phyloP scores from a whole-genome alignment of 2,329 filamentous ascomycete species.

The Colletotrichum sp. region DNA sequence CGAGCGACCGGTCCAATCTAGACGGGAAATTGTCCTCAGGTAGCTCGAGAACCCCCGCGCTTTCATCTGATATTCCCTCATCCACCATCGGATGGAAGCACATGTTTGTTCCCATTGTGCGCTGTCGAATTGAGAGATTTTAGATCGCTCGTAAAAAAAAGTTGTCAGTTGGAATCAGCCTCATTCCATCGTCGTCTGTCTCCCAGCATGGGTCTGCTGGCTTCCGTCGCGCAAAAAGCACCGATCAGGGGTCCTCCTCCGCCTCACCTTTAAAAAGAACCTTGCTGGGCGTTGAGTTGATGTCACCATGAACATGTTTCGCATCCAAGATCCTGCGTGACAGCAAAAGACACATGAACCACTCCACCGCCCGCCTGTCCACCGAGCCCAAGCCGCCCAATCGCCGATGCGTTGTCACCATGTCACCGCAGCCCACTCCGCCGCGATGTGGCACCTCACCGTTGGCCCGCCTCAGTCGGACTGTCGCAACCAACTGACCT shows the following conservation, averaged over 20 bases:
- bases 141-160: not conserved
- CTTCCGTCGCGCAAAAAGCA: not conserved
- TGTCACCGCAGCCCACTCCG: slow-evolving; percentile 3
- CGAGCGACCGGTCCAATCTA: slow-evolving; percentile 3
- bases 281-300: not conserved
- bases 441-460: slow-evolving; percentile 11
- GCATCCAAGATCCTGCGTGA: not conserved
- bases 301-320: not conserved
- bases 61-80: not conserved
- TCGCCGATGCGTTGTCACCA: slow-evolving; percentile 1
- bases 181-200: not conserved
- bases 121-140: not conserved
- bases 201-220: not conserved
- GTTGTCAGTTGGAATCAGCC: not conserved
- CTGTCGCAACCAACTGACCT: not conserved
- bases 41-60: not conserved
- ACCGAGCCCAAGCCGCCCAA: not conserved
- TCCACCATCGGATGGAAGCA: not conserved
- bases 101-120: not conserved
- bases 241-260: not conserved
- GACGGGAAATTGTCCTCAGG: slow-evolving; percentile 18
- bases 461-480: not conserved
- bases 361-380: not conserved
- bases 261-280: not conserved
- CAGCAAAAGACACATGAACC: not conserved